A percentile compares a stretch with the other conserved stretches of the same genome.
phyloP scores from a whole-genome alignment of 495 filamentous ascomycete species.

The Penicillium longicatenatum region DNA sequence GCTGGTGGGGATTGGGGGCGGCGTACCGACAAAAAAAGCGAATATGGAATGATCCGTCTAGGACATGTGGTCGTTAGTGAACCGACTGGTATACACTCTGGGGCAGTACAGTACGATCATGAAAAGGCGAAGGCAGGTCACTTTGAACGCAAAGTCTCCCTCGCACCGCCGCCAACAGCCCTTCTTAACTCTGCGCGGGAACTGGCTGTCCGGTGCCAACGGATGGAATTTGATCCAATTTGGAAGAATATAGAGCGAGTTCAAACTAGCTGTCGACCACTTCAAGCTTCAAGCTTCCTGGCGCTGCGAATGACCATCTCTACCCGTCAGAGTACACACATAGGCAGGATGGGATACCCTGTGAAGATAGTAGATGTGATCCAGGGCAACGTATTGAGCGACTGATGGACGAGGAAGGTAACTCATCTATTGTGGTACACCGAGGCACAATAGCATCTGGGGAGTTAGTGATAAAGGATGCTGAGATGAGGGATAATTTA shows the following conservation, averaged over 20 bases:
- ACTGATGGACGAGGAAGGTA: conserved; percentile 14
- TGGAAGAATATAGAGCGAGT: neutral
- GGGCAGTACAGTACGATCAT: neutral
- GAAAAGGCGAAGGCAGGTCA: neutral
- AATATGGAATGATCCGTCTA: neutral
- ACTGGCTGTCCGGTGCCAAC: neutral
- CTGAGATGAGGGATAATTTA: conserved; percentile 19
- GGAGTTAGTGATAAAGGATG: conserved; percentile 34
- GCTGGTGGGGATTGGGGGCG: neutral
- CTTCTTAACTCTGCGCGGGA: neutral
- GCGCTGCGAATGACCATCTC: conserved; percentile 23
- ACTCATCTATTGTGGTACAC: conserved; percentile 28
- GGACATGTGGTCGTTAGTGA: conserved; percentile 1
- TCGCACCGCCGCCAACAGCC: neutral
- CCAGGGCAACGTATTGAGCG: conserved; percentile 11
- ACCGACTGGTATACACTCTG: neutral
- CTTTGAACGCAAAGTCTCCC: neutral
- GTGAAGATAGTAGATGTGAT: conserved; percentile 19
- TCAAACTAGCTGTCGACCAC: neutral
- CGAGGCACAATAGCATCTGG: conserved; percentile 41
- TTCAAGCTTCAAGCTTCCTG: neutral
- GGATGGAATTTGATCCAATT: neutral
- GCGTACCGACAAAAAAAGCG: neutral
- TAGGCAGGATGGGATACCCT: conserved; percentile 10
- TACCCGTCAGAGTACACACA: conserved; percentile 29